Conservation (phyloP, 2,329 filamentous ascomycete species). For the Penicillium concentricum region DNA sequence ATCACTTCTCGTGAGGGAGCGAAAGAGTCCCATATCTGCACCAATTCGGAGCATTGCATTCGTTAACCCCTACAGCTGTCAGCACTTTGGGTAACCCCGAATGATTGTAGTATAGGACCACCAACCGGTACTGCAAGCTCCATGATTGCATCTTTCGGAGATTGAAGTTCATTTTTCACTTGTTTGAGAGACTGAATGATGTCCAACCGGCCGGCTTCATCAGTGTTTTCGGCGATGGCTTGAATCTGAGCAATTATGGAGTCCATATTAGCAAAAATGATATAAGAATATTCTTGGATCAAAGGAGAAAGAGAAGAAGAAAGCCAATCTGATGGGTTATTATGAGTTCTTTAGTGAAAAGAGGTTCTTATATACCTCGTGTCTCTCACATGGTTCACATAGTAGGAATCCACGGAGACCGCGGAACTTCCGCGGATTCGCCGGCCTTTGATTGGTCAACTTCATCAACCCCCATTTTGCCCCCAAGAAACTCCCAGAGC, state of each 20-base stretch:
- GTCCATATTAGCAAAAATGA: conserved; percentile 13
- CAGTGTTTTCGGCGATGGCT: conserved; percentile 15
- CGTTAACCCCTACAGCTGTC: conserved; percentile 12
- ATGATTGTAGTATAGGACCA: not conserved
- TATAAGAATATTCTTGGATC: too few relatives aligned
- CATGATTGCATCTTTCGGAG: conserved; percentile 16
- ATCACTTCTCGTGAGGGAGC: conserved; percentile 5
- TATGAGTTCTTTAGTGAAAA: not conserved
- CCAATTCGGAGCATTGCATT: conserved; percentile 17
- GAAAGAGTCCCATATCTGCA: conserved; percentile 18
- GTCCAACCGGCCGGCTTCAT: conserved; percentile 18
- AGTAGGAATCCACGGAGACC: conserved; percentile 1
- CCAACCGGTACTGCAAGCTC: conserved; percentile 19
- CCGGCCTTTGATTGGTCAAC: conserved; percentile 12
- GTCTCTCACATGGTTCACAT: not conserved
- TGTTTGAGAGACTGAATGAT: conserved; percentile 19
- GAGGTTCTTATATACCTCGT: not conserved
- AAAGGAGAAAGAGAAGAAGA: too few relatives aligned
- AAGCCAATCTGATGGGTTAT: not conserved
- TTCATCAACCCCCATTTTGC: not conserved
- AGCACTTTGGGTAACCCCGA: not conserved
- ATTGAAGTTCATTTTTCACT: conserved; percentile 17
- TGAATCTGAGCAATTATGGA: conserved; percentile 20
- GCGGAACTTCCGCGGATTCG: conserved; percentile 17
- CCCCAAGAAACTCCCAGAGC: not conserved